Conservation (phyloP, 2,329 filamentous ascomycete species). For the Diaporthe vexans region DNA sequence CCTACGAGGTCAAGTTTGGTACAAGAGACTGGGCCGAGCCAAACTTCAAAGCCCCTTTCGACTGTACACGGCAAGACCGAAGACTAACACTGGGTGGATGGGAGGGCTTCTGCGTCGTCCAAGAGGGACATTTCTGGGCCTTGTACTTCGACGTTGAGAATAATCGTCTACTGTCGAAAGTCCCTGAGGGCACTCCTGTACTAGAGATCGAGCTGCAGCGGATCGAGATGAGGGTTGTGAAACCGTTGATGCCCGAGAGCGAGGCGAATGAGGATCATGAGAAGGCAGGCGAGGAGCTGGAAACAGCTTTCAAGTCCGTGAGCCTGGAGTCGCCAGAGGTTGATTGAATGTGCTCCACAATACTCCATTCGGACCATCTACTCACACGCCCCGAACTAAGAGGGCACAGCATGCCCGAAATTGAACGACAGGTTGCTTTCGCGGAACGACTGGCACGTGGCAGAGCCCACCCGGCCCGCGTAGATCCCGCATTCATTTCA, state of each 20-base stretch:
- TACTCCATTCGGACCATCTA: neutral
- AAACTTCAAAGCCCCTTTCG: conserved; percentile 62
- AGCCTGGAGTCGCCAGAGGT: conserved; percentile 39
- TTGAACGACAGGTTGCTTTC: neutral
- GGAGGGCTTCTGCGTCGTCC: conserved; percentile 65
- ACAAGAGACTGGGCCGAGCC: conserved; percentile 57
- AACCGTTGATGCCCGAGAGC: conserved; percentile 21
- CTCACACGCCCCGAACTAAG: neutral
- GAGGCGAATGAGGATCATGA: neutral
- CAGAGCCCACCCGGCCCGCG: conserved; percentile 1
- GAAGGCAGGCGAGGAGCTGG: neutral
- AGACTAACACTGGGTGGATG: conserved; percentile 63
- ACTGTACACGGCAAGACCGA: conserved; percentile 66
- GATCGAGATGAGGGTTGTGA: conserved; percentile 57
- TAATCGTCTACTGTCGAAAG: conserved; percentile 59
- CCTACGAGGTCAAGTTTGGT: conserved; percentile 62
- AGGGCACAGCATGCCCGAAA: neutral
- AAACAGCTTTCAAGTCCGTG: neutral
- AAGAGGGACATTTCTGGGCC: conserved; percentile 60
- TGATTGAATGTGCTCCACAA: conserved; percentile 8
- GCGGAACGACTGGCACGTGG: conserved; percentile 6
- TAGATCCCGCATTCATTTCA: neutral
- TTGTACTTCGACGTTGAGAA: conserved; percentile 64
- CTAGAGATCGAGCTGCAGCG: conserved; percentile 69
- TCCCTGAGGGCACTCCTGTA: conserved; percentile 62